Conservation (phyloP, 1,139 yeast species). For the Sugiyamaella neomexicana region DNA sequence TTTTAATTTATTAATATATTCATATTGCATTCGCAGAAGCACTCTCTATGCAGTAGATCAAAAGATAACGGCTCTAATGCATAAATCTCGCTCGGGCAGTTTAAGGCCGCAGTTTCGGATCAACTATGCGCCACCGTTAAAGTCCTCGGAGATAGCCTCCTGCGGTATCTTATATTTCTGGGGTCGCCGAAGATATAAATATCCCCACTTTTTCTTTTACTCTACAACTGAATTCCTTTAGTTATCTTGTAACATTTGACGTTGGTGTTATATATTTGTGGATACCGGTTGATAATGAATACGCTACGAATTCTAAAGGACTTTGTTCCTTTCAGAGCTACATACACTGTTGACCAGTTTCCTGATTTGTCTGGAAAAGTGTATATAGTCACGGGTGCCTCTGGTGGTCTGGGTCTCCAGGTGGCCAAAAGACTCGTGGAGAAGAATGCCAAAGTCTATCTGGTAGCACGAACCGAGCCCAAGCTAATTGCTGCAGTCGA, state of each 20-base stretch:
- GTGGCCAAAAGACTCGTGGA: slow-evolving; percentile 28
- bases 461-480: slow-evolving; percentile 32
- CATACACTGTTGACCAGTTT: slow-evolving; percentile 42
- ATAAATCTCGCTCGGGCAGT: not conserved
- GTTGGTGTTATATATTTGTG: too few species aligned
- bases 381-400: slow-evolving; percentile 40
- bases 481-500: slow-evolving; percentile 26
- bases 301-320: slow-evolving; percentile 1
- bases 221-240: too few species aligned
- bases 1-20: slow-evolving; percentile 1
- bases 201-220: not conserved
- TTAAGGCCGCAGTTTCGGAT: not conserved
- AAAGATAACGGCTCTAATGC: not conserved
- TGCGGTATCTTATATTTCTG: not conserved
- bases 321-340: slow-evolving; percentile 28
- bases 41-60: not conserved
- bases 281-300: too few species aligned
- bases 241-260: too few species aligned
- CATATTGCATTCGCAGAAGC: not conserved
- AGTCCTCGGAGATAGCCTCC: not conserved
- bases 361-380: slow-evolving; percentile 47
- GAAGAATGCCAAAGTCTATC: slow-evolving; percentile 35
- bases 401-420: slow-evolving; percentile 36
- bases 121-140: not conserved
- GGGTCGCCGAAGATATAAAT: not conserved